These are phyloP conservation scores for Crassisporium funariophilum DNA, from an alignment of 768 basidiomycete genomes.

Conservation along the genomic window DNA sequence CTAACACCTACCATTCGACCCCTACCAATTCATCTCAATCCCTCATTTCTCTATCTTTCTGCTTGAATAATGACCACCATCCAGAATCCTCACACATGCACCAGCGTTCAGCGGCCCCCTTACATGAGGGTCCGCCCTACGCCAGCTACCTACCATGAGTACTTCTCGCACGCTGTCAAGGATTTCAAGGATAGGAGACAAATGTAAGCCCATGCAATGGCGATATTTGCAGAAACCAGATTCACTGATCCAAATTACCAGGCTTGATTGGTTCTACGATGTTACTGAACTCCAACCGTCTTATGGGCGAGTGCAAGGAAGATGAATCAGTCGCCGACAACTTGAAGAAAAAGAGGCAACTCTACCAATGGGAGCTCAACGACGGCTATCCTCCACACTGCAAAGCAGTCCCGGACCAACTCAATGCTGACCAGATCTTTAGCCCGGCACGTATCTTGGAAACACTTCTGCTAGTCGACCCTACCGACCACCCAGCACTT, in stretches of 20 bases:
- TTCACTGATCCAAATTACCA: background rate
- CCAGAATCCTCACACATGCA: too few relatives aligned
- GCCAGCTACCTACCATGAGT: constrained; percentile 7
- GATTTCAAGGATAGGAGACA: constrained; percentile 8
- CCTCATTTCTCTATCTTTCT: too few relatives aligned
- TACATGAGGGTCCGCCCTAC: constrained; percentile 3
- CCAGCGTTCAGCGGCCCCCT: constrained; percentile 6
- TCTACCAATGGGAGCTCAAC: constrained; percentile 18
- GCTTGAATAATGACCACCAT: too few relatives aligned
- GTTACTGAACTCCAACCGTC: constrained; percentile 10
- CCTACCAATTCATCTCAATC: too few relatives aligned
- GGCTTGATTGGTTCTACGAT: constrained; percentile 12
- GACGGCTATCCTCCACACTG: constrained; percentile 24
- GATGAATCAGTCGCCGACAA: background rate
- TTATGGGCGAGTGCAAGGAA: too few relatives aligned
- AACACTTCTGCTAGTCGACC: constrained; percentile 14
- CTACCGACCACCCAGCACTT: constrained; percentile 8
- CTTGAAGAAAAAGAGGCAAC: constrained; percentile 5
- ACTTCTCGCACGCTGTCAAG: constrained; percentile 6
- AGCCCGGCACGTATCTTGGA: constrained; percentile 14
- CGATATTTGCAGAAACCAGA: background rate
- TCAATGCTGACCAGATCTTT: constrained; percentile 15
- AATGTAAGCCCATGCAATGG: constrained; percentile 1
- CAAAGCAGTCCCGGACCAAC: constrained; percentile 16
- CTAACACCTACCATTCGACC: too few relatives aligned